phyloP scores from a whole-genome alignment of 2,329 filamentous ascomycete genomes.

The Cordyceps fumosorosea region DNA sequence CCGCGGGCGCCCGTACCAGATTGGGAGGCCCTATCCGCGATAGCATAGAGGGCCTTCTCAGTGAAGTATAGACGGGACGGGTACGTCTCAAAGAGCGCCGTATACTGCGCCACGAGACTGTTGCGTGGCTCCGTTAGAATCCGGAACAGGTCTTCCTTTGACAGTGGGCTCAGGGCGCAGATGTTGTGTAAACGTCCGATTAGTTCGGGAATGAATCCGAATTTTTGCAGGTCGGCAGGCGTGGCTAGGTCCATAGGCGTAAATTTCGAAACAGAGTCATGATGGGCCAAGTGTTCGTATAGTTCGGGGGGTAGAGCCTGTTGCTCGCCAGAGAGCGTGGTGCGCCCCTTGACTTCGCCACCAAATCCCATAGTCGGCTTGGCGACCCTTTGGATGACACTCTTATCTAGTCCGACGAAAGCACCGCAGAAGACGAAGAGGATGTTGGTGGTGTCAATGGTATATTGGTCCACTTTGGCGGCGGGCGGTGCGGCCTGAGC shows the following conservation, averaged over 20 bases:
- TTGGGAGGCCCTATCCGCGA: conserved; percentile 61
- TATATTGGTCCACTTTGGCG: conserved; percentile 55
- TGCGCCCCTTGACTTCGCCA: conserved; percentile 62
- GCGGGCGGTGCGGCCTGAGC: conserved; percentile 40
- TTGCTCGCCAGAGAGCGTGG: conserved; percentile 40
- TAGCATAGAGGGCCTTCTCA: conserved; percentile 67
- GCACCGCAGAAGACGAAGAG: conserved; percentile 95
- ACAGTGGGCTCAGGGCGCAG: conserved; percentile 74
- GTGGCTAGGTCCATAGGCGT: conserved; percentile 65
- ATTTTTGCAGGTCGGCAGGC: conserved; percentile 71
- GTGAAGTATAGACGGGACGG: conserved; percentile 82
- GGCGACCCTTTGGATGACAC: conserved; percentile 78
- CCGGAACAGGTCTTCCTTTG: conserved; percentile 61
- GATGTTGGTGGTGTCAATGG: conserved; percentile 90
- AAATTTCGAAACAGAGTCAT: conserved; percentile 36
- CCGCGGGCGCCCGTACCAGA: conserved; percentile 70
- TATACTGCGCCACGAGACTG: conserved; percentile 81
- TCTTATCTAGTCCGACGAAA: conserved; percentile 86
- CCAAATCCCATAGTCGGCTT: conserved; percentile 87
- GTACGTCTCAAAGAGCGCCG: conserved; percentile 72
- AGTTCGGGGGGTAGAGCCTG: conserved; percentile 59
- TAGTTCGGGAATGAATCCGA: conserved; percentile 91
- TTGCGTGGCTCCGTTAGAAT: conserved; percentile 92
- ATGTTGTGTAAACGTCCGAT: conserved; percentile 91
- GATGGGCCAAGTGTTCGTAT: conserved; percentile 51